Conservation (phyloP, 2,329 filamentous ascomycete species). For the Emmonsiellopsis sp. region DNA sequence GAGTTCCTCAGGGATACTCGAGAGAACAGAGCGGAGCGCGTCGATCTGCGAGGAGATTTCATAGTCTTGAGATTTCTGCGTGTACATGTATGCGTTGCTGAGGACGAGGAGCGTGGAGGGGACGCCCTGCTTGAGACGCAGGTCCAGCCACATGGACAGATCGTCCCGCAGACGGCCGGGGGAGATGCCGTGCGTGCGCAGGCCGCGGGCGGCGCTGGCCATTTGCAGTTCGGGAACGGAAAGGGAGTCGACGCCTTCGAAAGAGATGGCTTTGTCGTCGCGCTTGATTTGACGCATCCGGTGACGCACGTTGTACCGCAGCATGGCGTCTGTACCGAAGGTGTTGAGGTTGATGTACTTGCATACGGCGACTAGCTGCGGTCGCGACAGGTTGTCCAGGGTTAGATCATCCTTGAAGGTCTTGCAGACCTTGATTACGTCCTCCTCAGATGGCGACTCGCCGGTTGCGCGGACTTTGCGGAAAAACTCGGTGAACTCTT, state of each 20-base stretch:
- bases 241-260: conserved; percentile 84
- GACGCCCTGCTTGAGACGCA: conserved; percentile 88
- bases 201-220: conserved; percentile 82
- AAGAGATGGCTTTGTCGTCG: conserved; percentile 88
- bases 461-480: conserved; percentile 88
- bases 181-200: conserved; percentile 85
- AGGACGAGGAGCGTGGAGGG: conserved; percentile 91
- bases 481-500: conserved; percentile 96
- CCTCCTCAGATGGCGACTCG: conserved; percentile 75
- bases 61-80: conserved; percentile 60
- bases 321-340: conserved; percentile 95
- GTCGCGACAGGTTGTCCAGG: conserved; percentile 89
- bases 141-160: conserved; percentile 85
- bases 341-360: conserved; percentile 97
- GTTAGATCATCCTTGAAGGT: conserved; percentile 97
- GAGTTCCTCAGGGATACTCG: conserved; percentile 90
- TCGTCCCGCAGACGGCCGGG: conserved; percentile 82
- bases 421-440: conserved; percentile 98
- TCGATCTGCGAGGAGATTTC: conserved; percentile 88
- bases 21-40: conserved; percentile 82
- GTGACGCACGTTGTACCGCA: conserved; percentile 92
- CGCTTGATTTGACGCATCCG: conserved; percentile 99
- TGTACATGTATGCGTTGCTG: conserved; percentile 97
- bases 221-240: conserved; percentile 90
- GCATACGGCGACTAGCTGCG: conserved; percentile 95